Conservation (phyloP, 164 flowering plant species). For the Annona squamosa region DNA sequence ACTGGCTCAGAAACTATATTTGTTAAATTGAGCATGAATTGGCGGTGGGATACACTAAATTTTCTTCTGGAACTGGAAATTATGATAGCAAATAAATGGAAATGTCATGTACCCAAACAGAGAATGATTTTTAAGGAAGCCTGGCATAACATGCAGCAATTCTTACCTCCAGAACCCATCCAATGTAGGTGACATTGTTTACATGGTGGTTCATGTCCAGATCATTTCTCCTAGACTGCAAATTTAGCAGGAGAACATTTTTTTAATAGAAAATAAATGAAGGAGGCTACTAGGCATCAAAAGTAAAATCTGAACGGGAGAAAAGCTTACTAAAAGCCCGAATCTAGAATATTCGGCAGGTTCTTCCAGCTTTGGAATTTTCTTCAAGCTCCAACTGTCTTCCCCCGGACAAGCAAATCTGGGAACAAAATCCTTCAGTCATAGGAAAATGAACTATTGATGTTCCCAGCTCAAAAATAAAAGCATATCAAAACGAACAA, state of each 20-base stretch:
- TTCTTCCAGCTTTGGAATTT: slow-evolving; percentile 71
- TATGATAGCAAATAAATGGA: not conserved
- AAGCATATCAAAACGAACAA: not conserved
- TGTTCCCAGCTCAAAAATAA: not conserved
- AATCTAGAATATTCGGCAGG: slow-evolving; percentile 49
- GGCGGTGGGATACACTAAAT: not conserved
- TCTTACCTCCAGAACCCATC: slow-evolving; percentile 95
- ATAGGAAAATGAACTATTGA: not conserved
- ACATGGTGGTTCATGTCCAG: slow-evolving; percentile 98
- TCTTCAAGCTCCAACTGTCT: slow-evolving; percentile 52
- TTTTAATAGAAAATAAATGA: slow-evolving; percentile 1
- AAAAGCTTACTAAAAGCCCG: slow-evolving; percentile 54
- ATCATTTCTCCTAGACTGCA: slow-evolving; percentile 95
- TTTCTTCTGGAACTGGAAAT: not conserved
- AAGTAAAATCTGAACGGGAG: slow-evolving; percentile 3
- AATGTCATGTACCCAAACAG: not conserved
- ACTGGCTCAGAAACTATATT: not conserved
- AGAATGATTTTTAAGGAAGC: not conserved
- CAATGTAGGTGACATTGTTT: slow-evolving; percentile 92
- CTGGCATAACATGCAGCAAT: not conserved
- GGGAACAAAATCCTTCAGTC: not conserved
- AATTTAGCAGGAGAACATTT: slow-evolving; percentile 8
- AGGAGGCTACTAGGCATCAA: not conserved
- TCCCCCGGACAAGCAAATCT: slow-evolving; percentile 78
- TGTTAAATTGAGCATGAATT: not conserved